Base-by-base conservation (phyloP, 2,329 filamentous ascomycete species). In the Myotisia sp. region DNA sequence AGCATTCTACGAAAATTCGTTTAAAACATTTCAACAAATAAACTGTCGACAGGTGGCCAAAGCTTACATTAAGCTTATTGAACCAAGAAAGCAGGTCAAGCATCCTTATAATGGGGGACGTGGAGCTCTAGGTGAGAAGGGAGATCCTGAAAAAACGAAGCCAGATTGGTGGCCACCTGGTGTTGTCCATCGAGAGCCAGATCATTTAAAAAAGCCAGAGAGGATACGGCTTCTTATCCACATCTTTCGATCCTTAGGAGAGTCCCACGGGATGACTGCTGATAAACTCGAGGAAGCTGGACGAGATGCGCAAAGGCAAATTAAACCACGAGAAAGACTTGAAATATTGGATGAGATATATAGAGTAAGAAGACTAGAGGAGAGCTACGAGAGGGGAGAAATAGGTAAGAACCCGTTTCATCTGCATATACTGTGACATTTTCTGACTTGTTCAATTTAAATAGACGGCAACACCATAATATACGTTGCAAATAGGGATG, bases 71-170 rank as follows among this genome's bases (percentile, higher is more conserved):
- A 65, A 60, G 39, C 50, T 55, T 4, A 62, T 64, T 17, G 59
- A 65, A 30, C 63, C 62, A 3, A 54, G 57, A 21, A 67, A 65
- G 46, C 62, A 65, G 45, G 59, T 59, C 2, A 59, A 56, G 30
- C 58, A 62, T 42, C 63, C 63, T 2, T 66, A 66, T 43, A 66
- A 65, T 43, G 63, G 63, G 7, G 55, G 58, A n/a, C 52, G 51
- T 39, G 53, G 54, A 17, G 49, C 54, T 1, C 52, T 54, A 1
- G 56, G 54, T 23, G 49, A 58, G 20, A 53, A 50, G 4, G 52
- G 53, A 1, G 59, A 65, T 38, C 54, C 58, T 3, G 56, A 63
- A 36, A 53, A 53, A 39, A 65, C 61, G 8, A 62, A 59, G 42
- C 63, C 63, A 6, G 52, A 54, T 8, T 63, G 55, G 55, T 63